Evolutionary conservation across 2,329 filamentous ascomycete genomes (phyloP).

Genomic region (Phyllosticta citriasiana): DNA sequence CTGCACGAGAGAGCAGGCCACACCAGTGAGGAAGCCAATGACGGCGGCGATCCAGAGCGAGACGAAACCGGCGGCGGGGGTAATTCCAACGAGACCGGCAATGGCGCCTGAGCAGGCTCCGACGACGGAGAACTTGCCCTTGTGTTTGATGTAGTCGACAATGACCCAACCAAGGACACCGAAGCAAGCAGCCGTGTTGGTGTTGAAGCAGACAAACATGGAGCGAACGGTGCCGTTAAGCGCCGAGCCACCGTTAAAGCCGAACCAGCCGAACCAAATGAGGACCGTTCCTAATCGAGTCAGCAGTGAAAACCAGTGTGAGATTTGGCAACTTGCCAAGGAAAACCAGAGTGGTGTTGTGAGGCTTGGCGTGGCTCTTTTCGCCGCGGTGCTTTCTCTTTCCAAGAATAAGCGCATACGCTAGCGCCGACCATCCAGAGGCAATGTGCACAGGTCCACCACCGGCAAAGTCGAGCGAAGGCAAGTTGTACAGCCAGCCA

Average conservation of each 20-base stretch:
- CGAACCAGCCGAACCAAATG: constrained; percentile 57
- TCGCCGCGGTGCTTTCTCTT: constrained; percentile 43
- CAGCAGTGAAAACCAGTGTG: neutral
- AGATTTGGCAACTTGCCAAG: constrained; percentile 23
- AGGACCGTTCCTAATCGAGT: constrained; percentile 43
- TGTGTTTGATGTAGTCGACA: constrained; percentile 43
- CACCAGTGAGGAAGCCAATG: constrained; percentile 46
- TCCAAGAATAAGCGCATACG: constrained; percentile 54
- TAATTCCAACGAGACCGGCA: constrained; percentile 51
- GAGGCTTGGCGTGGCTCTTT: constrained; percentile 44
- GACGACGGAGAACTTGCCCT: constrained; percentile 45
- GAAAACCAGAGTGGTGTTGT: constrained; percentile 55
- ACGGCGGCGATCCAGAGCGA: constrained; percentile 44
- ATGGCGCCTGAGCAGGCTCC: constrained; percentile 50
- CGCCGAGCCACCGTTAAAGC: constrained; percentile 48
- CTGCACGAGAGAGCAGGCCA: constrained; percentile 40
- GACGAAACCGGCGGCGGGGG: constrained; percentile 45
- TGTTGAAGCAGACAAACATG: constrained; percentile 48
- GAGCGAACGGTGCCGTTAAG: constrained; percentile 44
- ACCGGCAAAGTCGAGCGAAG: constrained; percentile 51
- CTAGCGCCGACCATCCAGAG: constrained; percentile 51
- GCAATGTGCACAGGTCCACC: constrained; percentile 56
- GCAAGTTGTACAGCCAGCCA: constrained; percentile 54
- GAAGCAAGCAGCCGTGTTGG: constrained; percentile 45
- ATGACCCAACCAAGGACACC: constrained; percentile 46